Base-by-base conservation (phyloP, 345 rosid species). In the Microcos paniculata region DNA sequence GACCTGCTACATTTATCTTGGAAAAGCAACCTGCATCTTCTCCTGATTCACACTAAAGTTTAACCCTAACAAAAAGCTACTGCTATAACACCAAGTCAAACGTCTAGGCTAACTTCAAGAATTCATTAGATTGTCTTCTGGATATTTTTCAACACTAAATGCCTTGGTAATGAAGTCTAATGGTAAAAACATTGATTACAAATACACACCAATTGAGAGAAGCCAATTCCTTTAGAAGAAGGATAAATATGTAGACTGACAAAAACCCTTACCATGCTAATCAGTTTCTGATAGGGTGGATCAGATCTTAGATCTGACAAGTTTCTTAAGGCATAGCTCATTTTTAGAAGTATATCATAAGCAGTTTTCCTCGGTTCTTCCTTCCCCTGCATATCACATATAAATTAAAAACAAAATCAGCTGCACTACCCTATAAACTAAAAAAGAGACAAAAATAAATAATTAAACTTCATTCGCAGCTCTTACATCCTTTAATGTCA, bases 351-450 rank as follows among this genome's bases (percentile, higher is more conserved):
- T 55, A 87, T 74, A 85, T 92, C 96, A 75, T 85, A 90, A 78
- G 99, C 91, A 78, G 84, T 89, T 81, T 90, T 92, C 78, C 99
- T 89, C 30, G 74, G 71, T 81, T 93, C 97, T 84, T 92, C 97
- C 45, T 85, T 87, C 30, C 83, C 90, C 98, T 95, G 75, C 79
- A 86, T 48, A 76, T 70, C 63, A 55, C 48, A 64, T 28, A 51
- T 68, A 72, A 72, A 46, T 26, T 28, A 45, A 70, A 46, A 18
- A 79, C 55, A 57, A 57, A 45, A 64, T 24, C 46, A 57, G 24
- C 55, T 40, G 48, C 28, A 78, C 62, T 68, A 73, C 33, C 52
- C 35, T 33, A 16, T 73, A 42, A 21, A 52, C 38, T 18, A 64
- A 35, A 43, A 2, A 19, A 51, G 14, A 51, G 24, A 24, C 65